Evolutionary conservation across 768 basidiomycete genomes (phyloP).

Genomic region (Clathrus columnatus): DNA sequence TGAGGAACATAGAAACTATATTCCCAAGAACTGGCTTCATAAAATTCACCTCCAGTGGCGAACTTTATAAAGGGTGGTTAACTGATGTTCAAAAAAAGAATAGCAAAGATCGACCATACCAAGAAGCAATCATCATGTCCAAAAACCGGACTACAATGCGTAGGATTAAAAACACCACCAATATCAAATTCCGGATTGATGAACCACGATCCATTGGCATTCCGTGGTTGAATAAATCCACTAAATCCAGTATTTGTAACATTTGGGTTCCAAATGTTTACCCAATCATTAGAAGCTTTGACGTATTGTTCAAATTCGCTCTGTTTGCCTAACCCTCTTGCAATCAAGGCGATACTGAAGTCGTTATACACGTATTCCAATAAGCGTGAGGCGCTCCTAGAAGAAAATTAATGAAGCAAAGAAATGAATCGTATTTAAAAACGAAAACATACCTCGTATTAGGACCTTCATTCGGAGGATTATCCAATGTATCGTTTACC

Average conservation of each 20-base stretch:
- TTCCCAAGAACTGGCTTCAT: slow-evolving; percentile 14
- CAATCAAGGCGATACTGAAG: slow-evolving; percentile 15
- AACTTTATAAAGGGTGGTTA: background rate
- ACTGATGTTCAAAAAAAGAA: background rate
- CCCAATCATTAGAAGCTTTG: slow-evolving; percentile 12
- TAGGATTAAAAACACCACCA: slow-evolving; percentile 10
- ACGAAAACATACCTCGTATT: slow-evolving; percentile 6
- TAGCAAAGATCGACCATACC: background rate
- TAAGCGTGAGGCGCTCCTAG: slow-evolving; percentile 15
- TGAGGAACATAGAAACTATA: slow-evolving; percentile 17
- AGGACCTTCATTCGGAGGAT: slow-evolving; percentile 3
- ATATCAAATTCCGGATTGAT: slow-evolving; percentile 4
- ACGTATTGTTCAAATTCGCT: slow-evolving; percentile 4
- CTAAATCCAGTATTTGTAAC: slow-evolving; percentile 10
- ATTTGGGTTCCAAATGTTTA: slow-evolving; percentile 14
- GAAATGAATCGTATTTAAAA: background rate
- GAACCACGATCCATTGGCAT: slow-evolving; percentile 10
- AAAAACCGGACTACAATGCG: slow-evolving; percentile 13
- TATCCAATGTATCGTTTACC: background rate
- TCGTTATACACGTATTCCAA: slow-evolving; percentile 17
- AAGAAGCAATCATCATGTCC: slow-evolving; percentile 13
- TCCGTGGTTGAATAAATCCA: slow-evolving; percentile 16
- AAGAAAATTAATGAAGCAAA: background rate
- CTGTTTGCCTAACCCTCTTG: slow-evolving; percentile 10
- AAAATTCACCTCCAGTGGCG: slow-evolving; percentile 10